Percentiles rank a stretch among this genome's conserved stretches.
phyloP scores from a whole-genome alignment of 83 land plant species.

The Picea abies region DNA sequence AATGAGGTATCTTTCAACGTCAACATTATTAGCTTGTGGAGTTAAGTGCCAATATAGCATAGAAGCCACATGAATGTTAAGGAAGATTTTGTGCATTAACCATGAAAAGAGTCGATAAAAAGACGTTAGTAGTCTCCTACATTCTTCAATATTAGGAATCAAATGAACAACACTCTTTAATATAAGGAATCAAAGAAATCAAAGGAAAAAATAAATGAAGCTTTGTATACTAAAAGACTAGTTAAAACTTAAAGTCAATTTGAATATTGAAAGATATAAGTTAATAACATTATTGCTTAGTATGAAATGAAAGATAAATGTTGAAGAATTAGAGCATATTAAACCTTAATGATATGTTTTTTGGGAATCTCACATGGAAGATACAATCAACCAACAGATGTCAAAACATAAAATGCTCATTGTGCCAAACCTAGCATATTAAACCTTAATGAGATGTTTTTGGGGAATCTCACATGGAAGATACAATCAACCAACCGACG shows the following conservation, averaged over 20 bases:
- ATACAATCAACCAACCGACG: too few species aligned
- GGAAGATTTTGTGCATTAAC: neutral
- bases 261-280: neutral
- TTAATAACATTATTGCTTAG: neutral
- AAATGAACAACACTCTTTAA: conserved; percentile 1
- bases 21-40: too few species aligned
- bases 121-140: neutral
- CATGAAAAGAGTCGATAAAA: neutral
- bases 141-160: neutral
- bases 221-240: neutral
- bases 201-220: neutral
- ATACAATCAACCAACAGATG: too few species aligned
- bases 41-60: neutral
- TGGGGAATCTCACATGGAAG: neutral
- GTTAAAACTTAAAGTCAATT: neutral
- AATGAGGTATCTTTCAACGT: neutral
- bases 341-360: neutral
- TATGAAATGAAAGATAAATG: neutral
- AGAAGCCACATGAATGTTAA: neutral
- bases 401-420: neutral
- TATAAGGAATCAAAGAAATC: neutral
- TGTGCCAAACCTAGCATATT: neutral
- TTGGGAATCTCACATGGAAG: neutral
- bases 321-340: neutral
- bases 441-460: too few species aligned